Evolutionary conservation across 805 yeast genomes (phyloP), one percentile per base, ranked within the genome.

Genomic region (Saccharomycopsis synnaedendra): DNA sequence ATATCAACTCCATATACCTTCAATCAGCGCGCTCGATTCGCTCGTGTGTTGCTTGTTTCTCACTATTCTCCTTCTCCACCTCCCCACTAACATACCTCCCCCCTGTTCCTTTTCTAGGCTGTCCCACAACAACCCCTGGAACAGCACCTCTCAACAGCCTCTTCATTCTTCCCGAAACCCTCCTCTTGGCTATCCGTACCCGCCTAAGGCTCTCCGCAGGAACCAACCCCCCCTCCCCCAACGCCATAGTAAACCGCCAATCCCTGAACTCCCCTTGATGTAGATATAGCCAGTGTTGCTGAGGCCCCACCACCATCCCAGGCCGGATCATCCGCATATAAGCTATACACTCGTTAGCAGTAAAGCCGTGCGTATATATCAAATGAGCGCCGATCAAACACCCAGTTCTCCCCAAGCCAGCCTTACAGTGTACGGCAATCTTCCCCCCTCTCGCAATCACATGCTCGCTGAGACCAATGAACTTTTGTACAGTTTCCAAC

Each of bases 251-350:
- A 57, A 81, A 85, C 63, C 87, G 76, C 97, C 97, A 93, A 58
- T 88, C 96, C 58, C 97, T 75, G 64, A 93, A 93, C 56, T 88
- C 96, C 63, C 87, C 82, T 64, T 93, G 97, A 62, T 93, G 96
- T 54, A 93, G 73, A 61, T 93, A 93, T 50, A 93, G 71, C 98
- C 98, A 93, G 67, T 93, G 98, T 62, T 93, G 98, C 64, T 93
- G 98, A 2, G 98, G 98, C 0, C 98, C 98, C 32, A 93, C 98
- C n/a, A 93, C 97, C 98, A 93, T 93, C 40, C 98, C 98, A 0
- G 98, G 98, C 56, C 98, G 77, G 54, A 93, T 74, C 76, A 93
- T 85, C 63, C 98, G 75, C 90, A 93, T 85, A 61, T 88, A 93
- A 1, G 90, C 96, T 57, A 93, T 93, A 64, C 96, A 93, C 64